Evolutionary conservation across 75 land plant genomes (phyloP), one percentile per base, ranked within the genome.

Genomic region (Sequoia sempervirens): DNA sequence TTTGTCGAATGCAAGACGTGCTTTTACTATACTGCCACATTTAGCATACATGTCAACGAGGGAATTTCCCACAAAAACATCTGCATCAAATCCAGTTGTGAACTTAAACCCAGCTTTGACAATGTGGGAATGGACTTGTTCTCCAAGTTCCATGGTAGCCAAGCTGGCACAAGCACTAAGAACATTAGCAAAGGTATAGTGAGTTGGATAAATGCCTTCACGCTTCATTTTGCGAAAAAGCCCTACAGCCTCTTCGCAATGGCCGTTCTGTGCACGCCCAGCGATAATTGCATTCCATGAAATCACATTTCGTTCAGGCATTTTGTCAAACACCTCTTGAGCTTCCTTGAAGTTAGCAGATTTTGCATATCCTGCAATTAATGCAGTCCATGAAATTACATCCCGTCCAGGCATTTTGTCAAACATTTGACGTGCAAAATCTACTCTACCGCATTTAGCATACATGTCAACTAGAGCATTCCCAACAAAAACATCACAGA

Each of bases 221-320:
- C 88, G 89, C 84, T 94, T 91, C 70, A 95, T 85, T 40, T 86
- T 84, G 43, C 46, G 64, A 79, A 95, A 94, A 41, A 95, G 90
- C 36, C 74, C 37, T 1, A 92, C 28, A 11, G 96, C 96, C 83
- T 96, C 90, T 80, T 91, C 93, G 83, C 91, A 82, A 28, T 89
- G 88, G 45, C 95, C 95, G 68, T 87, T 89, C 83, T 93, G 94
- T 11, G 95, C 89, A 87, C 91, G 93, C 0, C 93, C 97, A 14
- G 92, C 86, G 58, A 96, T 96, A 82, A 92, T 91, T 13, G 95
- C 92, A 91, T 93, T 96, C 97, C 97, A 96, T 76, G 92, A 87
- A 1, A 96, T 87, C 26, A 91, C 89, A 83, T 94, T 88, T 40
- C 84, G 82, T 76, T 90, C 88, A 40, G 38, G 83, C 96, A 93